phyloP scores from a whole-genome alignment of 1,284 basidiomycete genomes.

The Moesziomyces sp. region DNA sequence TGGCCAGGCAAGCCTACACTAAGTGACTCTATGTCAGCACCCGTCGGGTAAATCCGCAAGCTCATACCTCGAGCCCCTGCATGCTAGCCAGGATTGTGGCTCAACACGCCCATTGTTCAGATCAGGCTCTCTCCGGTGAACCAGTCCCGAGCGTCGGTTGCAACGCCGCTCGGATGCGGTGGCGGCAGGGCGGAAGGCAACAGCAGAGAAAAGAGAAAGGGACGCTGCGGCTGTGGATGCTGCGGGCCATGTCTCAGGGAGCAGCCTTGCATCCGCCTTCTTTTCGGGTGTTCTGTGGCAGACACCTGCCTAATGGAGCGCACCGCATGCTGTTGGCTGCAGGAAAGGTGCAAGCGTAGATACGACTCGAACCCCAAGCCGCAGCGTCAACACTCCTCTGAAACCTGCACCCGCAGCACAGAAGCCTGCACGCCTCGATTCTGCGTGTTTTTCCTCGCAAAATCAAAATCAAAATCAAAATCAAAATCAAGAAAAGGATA shows the following conservation, averaged over 20 bases:
- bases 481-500: neutral
- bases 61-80: neutral
- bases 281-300: neutral
- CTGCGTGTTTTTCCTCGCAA: neutral
- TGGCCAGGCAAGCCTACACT: too few species aligned
- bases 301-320: conserved; percentile 17
- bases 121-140: too few species aligned
- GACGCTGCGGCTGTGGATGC: neutral
- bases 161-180: neutral
- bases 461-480: neutral
- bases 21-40: neutral
- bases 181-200: too few species aligned
- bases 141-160: neutral
- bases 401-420: neutral
- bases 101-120: too few species aligned
- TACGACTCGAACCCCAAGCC: conserved; percentile 1
- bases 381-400: neutral
- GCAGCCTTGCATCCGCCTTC: too few species aligned
- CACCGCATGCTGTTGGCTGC: conserved; percentile 4
- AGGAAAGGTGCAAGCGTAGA: conserved; percentile 15
- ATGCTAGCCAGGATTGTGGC: neutral
- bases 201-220: too few species aligned
- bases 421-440: too few species aligned
- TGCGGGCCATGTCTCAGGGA: neutral
- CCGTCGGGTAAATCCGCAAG: neutral